A percentile compares a stretch with the other conserved stretches of the same genome.
Evolutionary conservation across 495 filamentous ascomycete genomes (phyloP).

Genomic region (Aspergillus incahuasiensis): DNA sequence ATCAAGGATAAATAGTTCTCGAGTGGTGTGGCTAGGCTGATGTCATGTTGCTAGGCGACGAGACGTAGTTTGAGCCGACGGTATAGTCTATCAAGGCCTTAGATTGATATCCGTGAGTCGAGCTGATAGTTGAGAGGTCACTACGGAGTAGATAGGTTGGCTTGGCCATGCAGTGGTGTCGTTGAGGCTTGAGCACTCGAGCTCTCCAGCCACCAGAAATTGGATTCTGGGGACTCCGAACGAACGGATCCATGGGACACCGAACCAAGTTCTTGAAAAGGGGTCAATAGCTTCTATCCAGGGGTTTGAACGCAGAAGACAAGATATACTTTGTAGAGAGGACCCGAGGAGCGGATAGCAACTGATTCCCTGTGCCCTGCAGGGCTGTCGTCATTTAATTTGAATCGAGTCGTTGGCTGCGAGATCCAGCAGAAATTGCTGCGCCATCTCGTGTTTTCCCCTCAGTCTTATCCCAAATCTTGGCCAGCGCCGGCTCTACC

Average conservation of each 20-base stretch:
- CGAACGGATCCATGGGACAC: background rate
- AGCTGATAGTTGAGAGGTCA: no score
- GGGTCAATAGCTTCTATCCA: background rate
- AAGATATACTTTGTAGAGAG: background rate
- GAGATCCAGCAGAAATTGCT: background rate
- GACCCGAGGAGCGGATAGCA: background rate
- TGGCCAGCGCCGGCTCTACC: background rate
- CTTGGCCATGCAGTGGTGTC: no score
- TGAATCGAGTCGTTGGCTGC: background rate
- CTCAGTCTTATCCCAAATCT: background rate
- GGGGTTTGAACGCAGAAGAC: background rate
- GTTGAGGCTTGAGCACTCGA: background rate
- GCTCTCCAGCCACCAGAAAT: background rate
- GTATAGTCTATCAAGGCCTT: background rate
- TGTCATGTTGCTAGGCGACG: constrained; percentile 6
- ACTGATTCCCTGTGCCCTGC: constrained; percentile 3
- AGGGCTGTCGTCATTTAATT: constrained; percentile 3
- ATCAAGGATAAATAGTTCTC: background rate
- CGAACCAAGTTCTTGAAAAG: background rate
- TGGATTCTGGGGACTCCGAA: background rate
- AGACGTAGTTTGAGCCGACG: background rate
- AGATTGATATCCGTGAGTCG: background rate
- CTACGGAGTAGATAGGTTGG: no score
- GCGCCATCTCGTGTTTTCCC: constrained; percentile 3
- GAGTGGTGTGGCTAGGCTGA: constrained; percentile 7